Evolutionary conservation across 495 filamentous ascomycete species (phyloP), one percentile per base, ranked within the genome.

Genomic region (Xylaria grammica): DNA sequence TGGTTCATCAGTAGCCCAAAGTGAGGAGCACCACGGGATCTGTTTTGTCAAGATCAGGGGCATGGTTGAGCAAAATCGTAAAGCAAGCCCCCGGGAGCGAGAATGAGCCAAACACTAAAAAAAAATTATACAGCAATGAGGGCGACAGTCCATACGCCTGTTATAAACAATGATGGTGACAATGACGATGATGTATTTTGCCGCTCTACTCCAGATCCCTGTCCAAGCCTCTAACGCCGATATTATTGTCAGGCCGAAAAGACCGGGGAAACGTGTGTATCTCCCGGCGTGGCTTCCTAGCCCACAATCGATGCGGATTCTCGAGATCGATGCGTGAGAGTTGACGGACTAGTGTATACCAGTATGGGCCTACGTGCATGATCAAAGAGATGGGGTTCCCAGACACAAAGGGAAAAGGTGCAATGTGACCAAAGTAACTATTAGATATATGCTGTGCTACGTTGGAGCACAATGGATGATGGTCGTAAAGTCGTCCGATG

Each of bases 211-310:
- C 72, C 61, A 63, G 69, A 58, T 64, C 65, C 49, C 45, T 72
- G 65, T 70, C 72, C 69, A 69, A 70, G 49, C 69, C 69, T n/a
- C 13, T 49, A 44, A 74, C 72, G 67, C 72, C 72, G 65, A 56
- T 63, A 65, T 53, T 60, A 44, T 65, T 30, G 48, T n/a, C 60
- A 62, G 67, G 67, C 61, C 40, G n/a, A 42, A 46, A 56, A 59
- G 11, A 65, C 51, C 4, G 58, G 62, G 55, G 62, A 52, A n/a
- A 48, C 4, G 62, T 50, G 44, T 3, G 44, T 13, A 19, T 19
- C 24, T 20, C 45, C 19, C 10, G 20, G 26, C 19, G n/a, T 50
- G 34, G 20, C 3, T 32, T 52, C 1, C 19, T 4, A 50, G 48
- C 26, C 30, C 22, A 36, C 27, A 51, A 20, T 51, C 34, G 32